These are phyloP conservation scores for Pseudomicrostroma phylloplanum DNA, from an alignment of 1,284 basidiomycete species.

Conservation along the genomic window DNA sequence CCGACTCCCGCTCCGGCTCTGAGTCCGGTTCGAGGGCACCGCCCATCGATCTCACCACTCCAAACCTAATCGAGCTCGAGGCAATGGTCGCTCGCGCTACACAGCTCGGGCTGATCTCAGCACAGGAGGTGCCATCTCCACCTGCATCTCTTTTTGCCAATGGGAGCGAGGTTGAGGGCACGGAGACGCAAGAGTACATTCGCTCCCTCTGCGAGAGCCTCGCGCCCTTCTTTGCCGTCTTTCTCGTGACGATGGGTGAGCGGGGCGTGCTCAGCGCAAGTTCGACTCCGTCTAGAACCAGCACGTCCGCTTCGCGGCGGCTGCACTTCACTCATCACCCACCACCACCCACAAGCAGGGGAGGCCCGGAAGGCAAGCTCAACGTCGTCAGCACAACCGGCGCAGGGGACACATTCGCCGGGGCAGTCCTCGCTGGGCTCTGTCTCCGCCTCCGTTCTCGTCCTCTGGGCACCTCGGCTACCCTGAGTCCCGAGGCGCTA, in stretches of 20 bases:
- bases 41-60: constrained; percentile 20
- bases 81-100: constrained; percentile 14
- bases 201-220: neutral
- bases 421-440: constrained; percentile 24
- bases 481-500: neutral
- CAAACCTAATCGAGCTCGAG: constrained; percentile 26
- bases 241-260: constrained; percentile 30
- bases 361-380: neutral
- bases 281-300: neutral
- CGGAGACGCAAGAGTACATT: neutral
- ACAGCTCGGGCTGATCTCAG: constrained; percentile 10
- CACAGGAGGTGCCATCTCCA: neutral
- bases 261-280: constrained; percentile 13
- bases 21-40: too few relatives aligned
- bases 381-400: constrained; percentile 37
- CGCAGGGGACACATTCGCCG: constrained; percentile 47
- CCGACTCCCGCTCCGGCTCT: neutral
- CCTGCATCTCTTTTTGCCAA: neutral
- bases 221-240: neutral
- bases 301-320: neutral
- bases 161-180: too few relatives aligned
- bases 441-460: neutral
- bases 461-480: neutral
- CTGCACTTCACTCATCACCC: neutral
- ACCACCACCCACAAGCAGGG: neutral